Conservation (phyloP, 1,139 yeast genomes). For the Candida freyschussii region DNA sequence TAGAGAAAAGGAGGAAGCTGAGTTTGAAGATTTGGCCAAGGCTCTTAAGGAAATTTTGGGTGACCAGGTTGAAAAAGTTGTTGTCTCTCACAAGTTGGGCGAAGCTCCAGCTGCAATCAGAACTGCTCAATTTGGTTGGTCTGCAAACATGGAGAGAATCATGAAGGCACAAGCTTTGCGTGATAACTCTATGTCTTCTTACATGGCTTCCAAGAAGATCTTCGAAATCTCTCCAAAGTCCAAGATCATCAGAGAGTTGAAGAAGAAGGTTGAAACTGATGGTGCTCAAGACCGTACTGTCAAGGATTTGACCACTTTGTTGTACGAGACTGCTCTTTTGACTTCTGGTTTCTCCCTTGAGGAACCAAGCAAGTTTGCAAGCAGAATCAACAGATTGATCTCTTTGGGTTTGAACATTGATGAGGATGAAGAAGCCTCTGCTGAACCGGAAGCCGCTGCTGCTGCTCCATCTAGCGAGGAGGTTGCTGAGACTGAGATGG, state of each 20-base stretch:
- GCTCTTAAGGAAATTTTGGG: slow-evolving; percentile 97
- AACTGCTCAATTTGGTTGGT: slow-evolving; percentile 99
- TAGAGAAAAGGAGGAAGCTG: slow-evolving; percentile 91
- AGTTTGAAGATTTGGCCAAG: slow-evolving; percentile 89
- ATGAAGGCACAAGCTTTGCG: slow-evolving; percentile 99
- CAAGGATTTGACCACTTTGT: slow-evolving; percentile 92
- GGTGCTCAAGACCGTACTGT: slow-evolving; percentile 99
- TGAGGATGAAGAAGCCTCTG: slow-evolving; percentile 57
- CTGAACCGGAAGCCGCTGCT: slow-evolving; percentile 49
- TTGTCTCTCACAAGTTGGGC: slow-evolving; percentile 93
- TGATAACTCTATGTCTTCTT: slow-evolving; percentile 97
- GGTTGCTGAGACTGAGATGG: slow-evolving; percentile 93
- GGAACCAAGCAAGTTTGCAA: slow-evolving; percentile 96
- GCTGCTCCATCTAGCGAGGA: slow-evolving; percentile 56
- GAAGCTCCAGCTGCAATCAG: slow-evolving; percentile 99
- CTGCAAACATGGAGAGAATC: slow-evolving; percentile 99
- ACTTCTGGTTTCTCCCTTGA: slow-evolving; percentile 99
- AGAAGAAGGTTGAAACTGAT: slow-evolving; percentile 91
- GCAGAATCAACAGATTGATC: slow-evolving; percentile 97
- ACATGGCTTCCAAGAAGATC: slow-evolving; percentile 99
- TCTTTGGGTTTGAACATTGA: slow-evolving; percentile 98
- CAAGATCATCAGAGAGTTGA: slow-evolving; percentile 90
- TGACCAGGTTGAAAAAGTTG: slow-evolving; percentile 98
- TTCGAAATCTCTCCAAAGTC: slow-evolving; percentile 98
- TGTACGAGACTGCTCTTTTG: slow-evolving; percentile 95